These are phyloP conservation scores for Cladosporium cucumerinum DNA, from an alignment of 2,329 filamentous ascomycete species.

Conservation along the genomic window DNA sequence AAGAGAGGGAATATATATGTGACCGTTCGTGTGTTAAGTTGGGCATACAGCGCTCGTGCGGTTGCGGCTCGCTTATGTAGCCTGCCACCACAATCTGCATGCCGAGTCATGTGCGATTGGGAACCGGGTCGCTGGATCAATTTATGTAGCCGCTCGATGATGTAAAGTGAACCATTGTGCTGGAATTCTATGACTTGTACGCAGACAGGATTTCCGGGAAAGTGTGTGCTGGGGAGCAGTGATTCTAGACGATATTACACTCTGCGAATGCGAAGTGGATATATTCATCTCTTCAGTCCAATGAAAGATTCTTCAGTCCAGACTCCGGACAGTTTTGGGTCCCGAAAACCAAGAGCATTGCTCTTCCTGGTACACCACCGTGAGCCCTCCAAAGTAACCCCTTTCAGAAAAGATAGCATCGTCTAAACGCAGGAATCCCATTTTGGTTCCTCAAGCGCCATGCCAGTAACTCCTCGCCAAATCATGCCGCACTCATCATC, in stretches of 20 bases:
- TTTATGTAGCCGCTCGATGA: neutral
- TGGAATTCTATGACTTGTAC: neutral
- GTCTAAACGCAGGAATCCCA: neutral
- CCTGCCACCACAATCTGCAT: neutral
- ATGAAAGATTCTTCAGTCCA: neutral
- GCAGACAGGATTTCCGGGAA: neutral
- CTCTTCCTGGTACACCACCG: neutral
- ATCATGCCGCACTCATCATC: neutral
- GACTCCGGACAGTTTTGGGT: neutral
- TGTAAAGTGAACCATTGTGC: neutral
- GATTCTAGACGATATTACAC: neutral
- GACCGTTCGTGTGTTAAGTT: neutral
- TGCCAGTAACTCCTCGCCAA: neutral
- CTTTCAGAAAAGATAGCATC: neutral
- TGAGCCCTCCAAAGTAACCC: neutral
- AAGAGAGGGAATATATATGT: too few relatives aligned
- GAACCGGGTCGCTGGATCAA: neutral
- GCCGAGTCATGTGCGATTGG: neutral
- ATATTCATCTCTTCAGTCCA: neutral
- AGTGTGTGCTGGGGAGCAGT: neutral
- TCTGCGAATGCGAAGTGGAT: neutral
- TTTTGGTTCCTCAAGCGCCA: neutral
- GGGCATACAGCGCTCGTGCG: neutral
- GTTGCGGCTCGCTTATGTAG: neutral
- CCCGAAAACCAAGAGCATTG: neutral